Evolutionary conservation across 306 rosid genomes (phyloP).

Genomic region (Senna tora): DNA sequence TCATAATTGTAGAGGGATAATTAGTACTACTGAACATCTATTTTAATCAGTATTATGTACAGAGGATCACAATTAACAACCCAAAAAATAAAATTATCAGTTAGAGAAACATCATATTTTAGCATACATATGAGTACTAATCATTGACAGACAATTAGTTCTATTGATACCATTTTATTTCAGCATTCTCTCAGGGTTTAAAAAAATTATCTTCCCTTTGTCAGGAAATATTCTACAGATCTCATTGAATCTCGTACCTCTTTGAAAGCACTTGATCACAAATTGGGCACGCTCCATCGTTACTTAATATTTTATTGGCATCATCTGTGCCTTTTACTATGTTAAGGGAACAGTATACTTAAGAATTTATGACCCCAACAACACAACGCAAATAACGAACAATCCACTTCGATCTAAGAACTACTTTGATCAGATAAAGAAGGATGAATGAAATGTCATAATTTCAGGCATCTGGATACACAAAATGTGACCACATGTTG

Average conservation of each 20-base stretch:
- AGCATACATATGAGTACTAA: constrained; percentile 15
- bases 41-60: not conserved
- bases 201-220: constrained; percentile 15
- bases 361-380: constrained; percentile 30
- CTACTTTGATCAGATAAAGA: constrained; percentile 17
- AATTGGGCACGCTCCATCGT: constrained; percentile 91
- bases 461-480: constrained; percentile 65
- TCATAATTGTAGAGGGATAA: constrained; percentile 19
- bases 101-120: constrained; percentile 22
- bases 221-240: constrained; percentile 32
- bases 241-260: constrained; percentile 57
- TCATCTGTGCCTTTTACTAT: constrained; percentile 82
- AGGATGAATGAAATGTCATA: constrained; percentile 10
- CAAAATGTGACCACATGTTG: constrained; percentile 92
- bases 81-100: constrained; percentile 11
- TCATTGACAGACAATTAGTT: constrained; percentile 7
- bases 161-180: constrained; percentile 11
- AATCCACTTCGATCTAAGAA: constrained; percentile 30
- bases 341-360: constrained; percentile 52
- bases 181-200: constrained; percentile 9
- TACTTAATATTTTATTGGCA: constrained; percentile 89
- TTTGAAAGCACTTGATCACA: constrained; percentile 99
- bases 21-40: constrained; percentile 17
- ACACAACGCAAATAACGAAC: constrained; percentile 21
- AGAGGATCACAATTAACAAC: constrained; percentile 29